Percentiles rank a stretch among this genome's conserved stretches.
Conservation (phyloP, 179 eudicot species). For the Kewa caespitosa region DNA sequence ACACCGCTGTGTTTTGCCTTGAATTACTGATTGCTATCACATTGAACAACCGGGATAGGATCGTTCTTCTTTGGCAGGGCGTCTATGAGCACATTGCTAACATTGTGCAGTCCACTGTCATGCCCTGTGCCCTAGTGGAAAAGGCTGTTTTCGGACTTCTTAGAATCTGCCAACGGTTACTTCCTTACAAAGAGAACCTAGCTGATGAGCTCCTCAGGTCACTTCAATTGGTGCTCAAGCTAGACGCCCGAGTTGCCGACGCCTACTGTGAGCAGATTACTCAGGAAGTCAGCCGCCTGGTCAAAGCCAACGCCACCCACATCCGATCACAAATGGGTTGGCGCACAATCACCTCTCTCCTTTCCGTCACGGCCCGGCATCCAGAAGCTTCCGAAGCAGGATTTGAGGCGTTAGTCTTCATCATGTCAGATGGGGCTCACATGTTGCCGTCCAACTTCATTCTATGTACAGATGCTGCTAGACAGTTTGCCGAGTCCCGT, state of each 20-base stretch:
- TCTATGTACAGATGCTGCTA: conserved; percentile 55
- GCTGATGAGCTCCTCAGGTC: conserved; percentile 76
- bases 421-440: conserved; percentile 68
- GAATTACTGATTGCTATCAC: conserved; percentile 80
- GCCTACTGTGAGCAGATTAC: conserved; percentile 76
- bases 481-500: conserved; percentile 78
- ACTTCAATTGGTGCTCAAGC: conserved; percentile 65
- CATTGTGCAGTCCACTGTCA: conserved; percentile 68
- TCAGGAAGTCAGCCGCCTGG: conserved; percentile 65
- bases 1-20: conserved; percentile 76
- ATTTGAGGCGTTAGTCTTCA: conserved; percentile 55
- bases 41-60: conserved; percentile 75
- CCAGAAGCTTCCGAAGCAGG: conserved; percentile 77
- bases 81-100: conserved; percentile 75
- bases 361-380: conserved; percentile 68
- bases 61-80: conserved; percentile 76
- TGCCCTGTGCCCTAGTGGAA: conserved; percentile 71
- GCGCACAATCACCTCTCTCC: conserved; percentile 64
- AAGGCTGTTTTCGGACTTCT: conserved; percentile 78
- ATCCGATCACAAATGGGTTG: conserved; percentile 71
- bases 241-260: conserved; percentile 80
- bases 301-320: conserved; percentile 67
- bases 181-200: conserved; percentile 69
- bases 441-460: conserved; percentile 54
- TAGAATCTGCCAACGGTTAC: conserved; percentile 68